phyloP scores from a whole-genome alignment of 2,329 filamentous ascomycete species.

The Uncinocarpus reesii region DNA sequence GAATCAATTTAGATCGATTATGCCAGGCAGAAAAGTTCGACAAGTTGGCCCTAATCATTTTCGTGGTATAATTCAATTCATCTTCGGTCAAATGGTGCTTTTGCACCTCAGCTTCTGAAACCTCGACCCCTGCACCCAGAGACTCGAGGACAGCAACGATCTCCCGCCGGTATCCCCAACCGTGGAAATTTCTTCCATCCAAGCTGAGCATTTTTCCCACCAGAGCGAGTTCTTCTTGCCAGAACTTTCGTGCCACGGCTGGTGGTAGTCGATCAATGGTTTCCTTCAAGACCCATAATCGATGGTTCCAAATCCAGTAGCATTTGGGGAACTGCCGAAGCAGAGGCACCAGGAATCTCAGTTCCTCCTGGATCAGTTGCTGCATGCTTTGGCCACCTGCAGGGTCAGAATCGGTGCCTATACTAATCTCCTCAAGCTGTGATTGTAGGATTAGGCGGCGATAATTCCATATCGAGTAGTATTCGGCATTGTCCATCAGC shows the following conservation, averaged over 20 bases:
- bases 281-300: constrained; percentile 70
- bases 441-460: constrained; percentile 60
- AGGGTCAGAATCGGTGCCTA: constrained; percentile 24
- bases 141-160: constrained; percentile 67
- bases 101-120: constrained; percentile 27
- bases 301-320: constrained; percentile 99
- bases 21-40: constrained; percentile 99
- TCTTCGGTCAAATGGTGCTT: constrained; percentile 58
- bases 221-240: constrained; percentile 73
- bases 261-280: constrained; percentile 54
- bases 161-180: constrained; percentile 80
- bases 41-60: constrained; percentile 73
- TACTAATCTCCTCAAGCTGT: constrained; percentile 37
- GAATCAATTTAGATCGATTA: constrained; percentile 72
- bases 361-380: constrained; percentile 58
- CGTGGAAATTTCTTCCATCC: constrained; percentile 89
- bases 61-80: constrained; percentile 83
- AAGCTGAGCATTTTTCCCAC: constrained; percentile 78
- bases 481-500: constrained; percentile 39
- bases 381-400: constrained; percentile 29
- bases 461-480: constrained; percentile 42
- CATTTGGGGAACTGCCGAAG: constrained; percentile 85
- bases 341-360: constrained; percentile 73
- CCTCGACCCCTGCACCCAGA: constrained; percentile 19
- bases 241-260: constrained; percentile 53